Evolutionary conservation across 2,329 filamentous ascomycete genomes (phyloP).

Genomic region (Xylaria sp.): DNA sequence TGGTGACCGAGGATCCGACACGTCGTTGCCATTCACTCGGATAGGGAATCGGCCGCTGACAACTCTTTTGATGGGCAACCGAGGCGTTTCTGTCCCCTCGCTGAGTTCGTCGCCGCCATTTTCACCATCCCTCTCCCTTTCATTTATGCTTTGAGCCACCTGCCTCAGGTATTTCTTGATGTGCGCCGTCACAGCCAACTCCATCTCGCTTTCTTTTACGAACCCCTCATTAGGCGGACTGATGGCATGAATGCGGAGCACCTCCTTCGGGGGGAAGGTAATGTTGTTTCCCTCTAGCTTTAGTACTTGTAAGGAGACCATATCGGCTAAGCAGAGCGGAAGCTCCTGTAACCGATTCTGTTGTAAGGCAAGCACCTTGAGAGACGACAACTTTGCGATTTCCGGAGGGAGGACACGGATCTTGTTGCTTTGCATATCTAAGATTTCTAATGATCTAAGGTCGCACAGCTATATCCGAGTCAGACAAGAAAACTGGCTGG

Average conservation of each 20-base stretch:
- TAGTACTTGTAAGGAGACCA: conserved; percentile 84
- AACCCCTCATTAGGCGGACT: conserved; percentile 59
- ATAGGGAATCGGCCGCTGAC: conserved; percentile 69
- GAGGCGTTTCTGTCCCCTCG: conserved; percentile 79
- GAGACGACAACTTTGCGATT: conserved; percentile 76
- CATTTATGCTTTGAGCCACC: conserved; percentile 49
- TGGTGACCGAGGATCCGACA: conserved; percentile 69
- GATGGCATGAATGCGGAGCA: conserved; percentile 61
- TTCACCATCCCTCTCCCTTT: conserved; percentile 55
- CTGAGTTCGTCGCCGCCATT: conserved; percentile 64
- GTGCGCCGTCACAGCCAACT: conserved; percentile 61
- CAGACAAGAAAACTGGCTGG: conserved; percentile 16
- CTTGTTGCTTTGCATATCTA: conserved; percentile 89
- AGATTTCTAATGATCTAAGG: conserved; percentile 83
- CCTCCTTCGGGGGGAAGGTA: conserved; percentile 73
- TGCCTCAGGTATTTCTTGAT: conserved; percentile 65
- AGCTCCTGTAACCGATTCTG: conserved; percentile 86
- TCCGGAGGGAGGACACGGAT: conserved; percentile 77
- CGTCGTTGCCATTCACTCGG: conserved; percentile 74
- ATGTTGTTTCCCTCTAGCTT: conserved; percentile 90
- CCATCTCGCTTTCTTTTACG: conserved; percentile 65
- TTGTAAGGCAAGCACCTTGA: conserved; percentile 87
- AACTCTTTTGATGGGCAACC: conserved; percentile 65
- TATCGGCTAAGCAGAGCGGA: conserved; percentile 82
- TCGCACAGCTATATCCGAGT: conserved; percentile 70